Percentiles rank a stretch among this genome's conserved stretches.
Conservation (phyloP, 2,329 filamentous ascomycete species). For the Cladophialophora bantiana region DNA sequence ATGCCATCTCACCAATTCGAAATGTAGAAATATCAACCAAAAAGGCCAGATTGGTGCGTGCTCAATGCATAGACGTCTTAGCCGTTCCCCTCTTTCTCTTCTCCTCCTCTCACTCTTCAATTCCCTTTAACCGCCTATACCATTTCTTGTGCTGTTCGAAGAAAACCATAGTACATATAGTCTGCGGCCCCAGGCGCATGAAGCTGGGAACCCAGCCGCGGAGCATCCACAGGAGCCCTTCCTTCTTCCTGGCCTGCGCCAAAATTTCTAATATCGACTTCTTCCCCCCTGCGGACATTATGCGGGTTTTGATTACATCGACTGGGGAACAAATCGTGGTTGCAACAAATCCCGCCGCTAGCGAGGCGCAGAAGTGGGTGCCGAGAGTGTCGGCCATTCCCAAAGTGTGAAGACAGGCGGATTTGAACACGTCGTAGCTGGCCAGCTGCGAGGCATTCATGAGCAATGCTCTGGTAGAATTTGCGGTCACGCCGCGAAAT, state of each 20-base stretch:
- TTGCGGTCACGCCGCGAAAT: slow-evolving; percentile 77
- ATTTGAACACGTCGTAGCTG: slow-evolving; percentile 70
- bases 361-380: slow-evolving; percentile 68
- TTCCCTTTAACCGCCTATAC: slow-evolving; percentile 56
- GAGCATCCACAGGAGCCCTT: slow-evolving; percentile 70
- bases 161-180: slow-evolving; percentile 71
- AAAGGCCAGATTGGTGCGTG: not conserved
- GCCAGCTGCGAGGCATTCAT: slow-evolving; percentile 71
- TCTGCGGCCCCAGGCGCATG: slow-evolving; percentile 70
- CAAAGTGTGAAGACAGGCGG: slow-evolving; percentile 59
- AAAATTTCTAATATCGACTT: slow-evolving; percentile 57
- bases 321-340: slow-evolving; percentile 72
- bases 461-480: slow-evolving; percentile 67
- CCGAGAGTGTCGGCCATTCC: slow-evolving; percentile 62
- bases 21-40: not conserved
- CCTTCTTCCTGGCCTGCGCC: slow-evolving; percentile 61
- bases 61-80: not conserved
- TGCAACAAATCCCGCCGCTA: slow-evolving; percentile 70
- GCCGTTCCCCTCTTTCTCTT: too few relatives aligned
- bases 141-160: slow-evolving; percentile 73
- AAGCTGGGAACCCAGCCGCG: slow-evolving; percentile 73
- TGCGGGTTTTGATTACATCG: slow-evolving; percentile 71
- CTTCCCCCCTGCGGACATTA: slow-evolving; percentile 64
- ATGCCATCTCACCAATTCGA: not conserved
- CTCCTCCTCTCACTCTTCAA: slow-evolving; percentile 30